Conservation (phyloP, 306 rosid species). For the cucumber (Cucumis sativus) region Cucumber_9930_V3 NC_026661.2:2863001-2863500, state of each 20-base stretch:
- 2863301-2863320: constrained; percentile 30
- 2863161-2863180: constrained; percentile 66
- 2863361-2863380: constrained; percentile 46
- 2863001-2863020: constrained; percentile 35
- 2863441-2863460: constrained; percentile 71
- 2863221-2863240: constrained; percentile 39
- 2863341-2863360: constrained; percentile 55
- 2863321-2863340: constrained; percentile 29
- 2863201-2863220: constrained; percentile 49
- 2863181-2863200: constrained; percentile 79
- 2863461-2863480: constrained; percentile 25
- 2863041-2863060: constrained; percentile 55
- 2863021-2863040: constrained; percentile 39
- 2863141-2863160: constrained; percentile 62
- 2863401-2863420: constrained; percentile 72
- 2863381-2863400: constrained; percentile 50
- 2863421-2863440: constrained; percentile 56
- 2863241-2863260: constrained; percentile 48
- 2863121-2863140: constrained; percentile 90
- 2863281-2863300: constrained; percentile 60
- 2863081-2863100: constrained; percentile 65
- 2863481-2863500: not conserved
- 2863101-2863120: constrained; percentile 65
- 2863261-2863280: constrained; percentile 55
- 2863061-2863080: constrained; percentile 43